These are phyloP conservation scores for Rhizopus sp. DNA, from an alignment of 371 early-diverging fungal species.

Conservation along the genomic window DNA sequence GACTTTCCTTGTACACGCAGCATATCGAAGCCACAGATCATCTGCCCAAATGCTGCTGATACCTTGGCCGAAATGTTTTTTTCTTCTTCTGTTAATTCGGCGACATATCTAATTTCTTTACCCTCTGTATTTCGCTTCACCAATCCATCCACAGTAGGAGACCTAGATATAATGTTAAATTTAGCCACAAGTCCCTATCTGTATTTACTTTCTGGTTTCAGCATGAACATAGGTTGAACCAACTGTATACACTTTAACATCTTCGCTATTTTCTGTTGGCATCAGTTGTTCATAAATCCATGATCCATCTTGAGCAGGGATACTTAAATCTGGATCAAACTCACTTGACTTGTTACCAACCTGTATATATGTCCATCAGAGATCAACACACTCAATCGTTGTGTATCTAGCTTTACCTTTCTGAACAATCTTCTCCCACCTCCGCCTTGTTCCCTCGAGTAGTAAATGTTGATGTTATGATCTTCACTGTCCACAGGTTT, in stretches of 20 bases:
- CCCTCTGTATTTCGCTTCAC: constrained; percentile 96
- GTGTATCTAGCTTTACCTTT: constrained; percentile 61
- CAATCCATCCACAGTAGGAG: constrained; percentile 97
- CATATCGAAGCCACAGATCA: constrained; percentile 96
- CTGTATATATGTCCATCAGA: constrained; percentile 29
- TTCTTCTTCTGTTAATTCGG: constrained; percentile 83
- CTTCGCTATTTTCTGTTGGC: constrained; percentile 91
- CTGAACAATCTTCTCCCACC: constrained; percentile 94
- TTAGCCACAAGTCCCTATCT: not conserved
- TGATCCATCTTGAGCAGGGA: constrained; percentile 79
- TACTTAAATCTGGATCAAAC: constrained; percentile 70
- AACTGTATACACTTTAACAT: constrained; percentile 98
- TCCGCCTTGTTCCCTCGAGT: constrained; percentile 78
- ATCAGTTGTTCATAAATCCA: constrained; percentile 96
- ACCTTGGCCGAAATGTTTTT: constrained; percentile 79
- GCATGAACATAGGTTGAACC: constrained; percentile 91
- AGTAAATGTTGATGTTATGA: constrained; percentile 98
- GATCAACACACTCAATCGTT: not conserved
- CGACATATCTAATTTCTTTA: constrained; percentile 94
- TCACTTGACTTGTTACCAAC: constrained; percentile 96
- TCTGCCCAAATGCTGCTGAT: constrained; percentile 84
- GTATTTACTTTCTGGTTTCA: constrained; percentile 91
- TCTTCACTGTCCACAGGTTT: constrained; percentile 97
- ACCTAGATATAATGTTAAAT: constrained; percentile 45
- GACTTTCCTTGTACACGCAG: constrained; percentile 84